Evolutionary conservation across 495 filamentous ascomycete genomes (phyloP).

Genomic region (Hypoxylon perforatum): DNA sequence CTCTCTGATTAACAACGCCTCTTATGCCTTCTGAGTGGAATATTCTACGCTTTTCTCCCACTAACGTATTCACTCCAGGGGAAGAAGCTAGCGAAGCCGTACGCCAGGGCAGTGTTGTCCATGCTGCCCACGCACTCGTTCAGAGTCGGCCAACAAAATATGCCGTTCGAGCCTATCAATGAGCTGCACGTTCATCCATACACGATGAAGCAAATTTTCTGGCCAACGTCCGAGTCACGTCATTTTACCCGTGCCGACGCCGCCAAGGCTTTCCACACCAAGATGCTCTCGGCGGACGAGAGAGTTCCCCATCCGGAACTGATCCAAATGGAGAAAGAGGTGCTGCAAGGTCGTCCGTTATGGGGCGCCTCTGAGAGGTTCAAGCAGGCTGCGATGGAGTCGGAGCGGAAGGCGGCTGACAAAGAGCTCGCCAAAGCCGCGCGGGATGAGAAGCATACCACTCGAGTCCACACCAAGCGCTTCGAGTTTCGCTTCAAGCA

Average conservation of each 20-base stretch:
- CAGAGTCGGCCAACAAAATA: constrained; percentile 22
- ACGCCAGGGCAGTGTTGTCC: constrained; percentile 75
- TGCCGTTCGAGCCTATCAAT: constrained; percentile 85
- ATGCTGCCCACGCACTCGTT: constrained; percentile 76
- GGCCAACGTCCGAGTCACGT: constrained; percentile 89
- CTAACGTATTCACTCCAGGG: constrained; percentile 62
- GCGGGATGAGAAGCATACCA: constrained; percentile 55
- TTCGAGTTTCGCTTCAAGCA: constrained; percentile 88
- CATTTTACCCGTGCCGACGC: constrained; percentile 90
- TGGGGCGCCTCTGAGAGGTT: constrained; percentile 51
- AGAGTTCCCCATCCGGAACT: constrained; percentile 92
- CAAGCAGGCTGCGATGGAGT: constrained; percentile 46
- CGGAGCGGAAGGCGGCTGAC: constrained; percentile 47
- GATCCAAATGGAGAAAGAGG: constrained; percentile 68
- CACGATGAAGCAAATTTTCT: constrained; percentile 87
- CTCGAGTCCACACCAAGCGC: constrained; percentile 58
- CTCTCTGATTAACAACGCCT: constrained; percentile 53
- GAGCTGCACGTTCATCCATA: constrained; percentile 85
- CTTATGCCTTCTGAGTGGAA: constrained; percentile 12
- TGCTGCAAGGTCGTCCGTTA: constrained; percentile 47
- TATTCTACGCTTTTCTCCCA: constrained; percentile 3
- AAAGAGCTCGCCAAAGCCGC: constrained; percentile 55
- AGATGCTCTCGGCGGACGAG: constrained; percentile 82
- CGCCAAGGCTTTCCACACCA: constrained; percentile 78
- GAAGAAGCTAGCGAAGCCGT: constrained; percentile 79